Evolutionary conservation across 768 basidiomycete species (phyloP), one percentile per base, ranked within the genome.

Genomic region (Kwoniella dendrophila): DNA sequence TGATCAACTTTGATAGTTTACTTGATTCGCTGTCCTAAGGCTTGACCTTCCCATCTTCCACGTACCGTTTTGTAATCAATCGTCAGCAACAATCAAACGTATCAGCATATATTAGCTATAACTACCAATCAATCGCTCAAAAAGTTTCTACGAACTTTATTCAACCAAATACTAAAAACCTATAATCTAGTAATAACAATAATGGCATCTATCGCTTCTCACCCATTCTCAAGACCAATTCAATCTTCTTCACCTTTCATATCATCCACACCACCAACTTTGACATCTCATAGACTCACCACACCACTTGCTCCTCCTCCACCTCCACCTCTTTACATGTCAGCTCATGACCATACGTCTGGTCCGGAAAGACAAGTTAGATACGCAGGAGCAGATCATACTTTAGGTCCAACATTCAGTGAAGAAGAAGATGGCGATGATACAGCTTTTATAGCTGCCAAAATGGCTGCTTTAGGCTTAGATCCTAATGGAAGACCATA

Each of bases 381-480:
- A 32, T 62, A 62, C 27, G 60, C 60, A 26, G 60, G 60, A 7
- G 60, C 60, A 33, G 60, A 62, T 43, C 68, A 69, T 49, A 73
- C 72, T 10, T 62, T 73, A 4, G 72, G 72, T 24, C 72, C 72
- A 3, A 66, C 59, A 1, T 73, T 73, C 54, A 68, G 67, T 38
- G 69, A 70, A 18, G 72, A 73, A 26, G 72, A 71, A 55, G 72
- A 73, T 51, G 72, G 69, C 4, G 72, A 73, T 51, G 72, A 73
- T 54, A 60, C 69, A 12, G 69, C 61, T 41, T 73, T 66, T 43
- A 71, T 73, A 30, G 69, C 72, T 24, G 44, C 59, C 8, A 66
- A 69, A 53, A 73, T 73, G 72, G 67, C 64, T n/a, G 43, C 43
- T 3, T 45, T 66, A 33, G 64, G 64, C 10, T 20, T 66, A 55